Base-by-base conservation (phyloP, 139 green algal genomes). In the Chara braunii region DNA sequence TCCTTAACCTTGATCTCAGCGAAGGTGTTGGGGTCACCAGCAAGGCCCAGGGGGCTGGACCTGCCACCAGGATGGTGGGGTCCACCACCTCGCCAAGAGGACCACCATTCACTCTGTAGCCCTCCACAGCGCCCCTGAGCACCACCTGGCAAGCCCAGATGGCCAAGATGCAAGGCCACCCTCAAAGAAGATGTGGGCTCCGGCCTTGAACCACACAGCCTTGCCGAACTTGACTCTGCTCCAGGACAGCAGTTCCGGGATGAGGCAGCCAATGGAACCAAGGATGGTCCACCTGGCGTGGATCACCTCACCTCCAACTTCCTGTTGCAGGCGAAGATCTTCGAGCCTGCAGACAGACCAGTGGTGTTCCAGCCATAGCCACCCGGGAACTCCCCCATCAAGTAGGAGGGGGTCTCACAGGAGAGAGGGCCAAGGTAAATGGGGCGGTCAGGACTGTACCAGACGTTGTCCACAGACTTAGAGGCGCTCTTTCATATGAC, bases 251-350 rank as follows among this genome's bases (percentile, higher is more conserved):
- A 77, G 43, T 33, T 78, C 69, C 18, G 70, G 33, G 26, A 30
- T 50, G 50, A 75, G 34, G 50, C 70, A 72, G 51, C 68, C 53
- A 14, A 70, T 42, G 48, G 58, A 33, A 28, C 89, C 92, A 5
- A 97, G 85, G 87, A 97, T 94, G 42, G 91, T 91, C 92, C 92
- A 98, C 71, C 92, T 84, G 14, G 88, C 89, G 82, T 97, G 92
- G 82, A 97, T 94, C 40, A 99, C 61, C 86, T 94, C 40, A 99
- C 61, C 86, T 99, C 92, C 48, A 89, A 63, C 85, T 95, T 89
- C 60, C 92, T 84, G 85, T 95, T 95, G 32, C 69, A 34, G 23
- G 54, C 57, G 53, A 77, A 75, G 48, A 35, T 75, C 70, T 78
- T 64, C 55, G 90, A 89, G 81, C 96, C 90, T 45, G 90, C 87